Conservation (phyloP, 805 yeast species). For the Hanseniaspora taiwanica region DNA sequence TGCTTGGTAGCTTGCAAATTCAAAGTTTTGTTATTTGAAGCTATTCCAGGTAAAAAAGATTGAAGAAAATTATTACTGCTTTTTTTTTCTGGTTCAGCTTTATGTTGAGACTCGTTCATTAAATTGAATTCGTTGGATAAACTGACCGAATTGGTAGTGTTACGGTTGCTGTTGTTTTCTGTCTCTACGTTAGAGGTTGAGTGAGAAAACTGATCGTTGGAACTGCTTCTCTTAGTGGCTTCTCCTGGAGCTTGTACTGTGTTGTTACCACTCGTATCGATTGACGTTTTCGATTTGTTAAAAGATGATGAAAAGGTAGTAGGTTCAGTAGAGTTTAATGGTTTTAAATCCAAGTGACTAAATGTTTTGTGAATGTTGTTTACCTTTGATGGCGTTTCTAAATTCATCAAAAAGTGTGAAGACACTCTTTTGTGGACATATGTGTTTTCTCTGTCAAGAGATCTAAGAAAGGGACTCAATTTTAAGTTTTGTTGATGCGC, state of each 20-base stretch:
- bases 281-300: too few relatives aligned
- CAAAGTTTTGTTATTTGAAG: background rate
- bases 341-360: background rate
- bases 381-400: slow-evolving; percentile 1
- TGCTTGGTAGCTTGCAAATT: too few relatives aligned
- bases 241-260: background rate
- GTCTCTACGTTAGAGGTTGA: background rate
- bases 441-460: background rate
- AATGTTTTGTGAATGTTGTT: background rate
- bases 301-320: too few relatives aligned
- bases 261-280: background rate
- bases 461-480: slow-evolving; percentile 5
- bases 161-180: background rate
- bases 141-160: background rate
- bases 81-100: background rate
- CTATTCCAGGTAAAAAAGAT: background rate
- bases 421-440: background rate
- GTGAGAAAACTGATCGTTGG: background rate
- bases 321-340: background rate
- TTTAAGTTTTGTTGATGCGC: too few relatives aligned
- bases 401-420: background rate
- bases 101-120: background rate
- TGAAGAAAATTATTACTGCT: background rate
- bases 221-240: background rate
- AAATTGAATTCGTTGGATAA: background rate